Evolutionary conservation across 257 asterid genomes (phyloP), one percentile per base, ranked within the genome.

Genomic region (Pogostemon cablin): DNA sequence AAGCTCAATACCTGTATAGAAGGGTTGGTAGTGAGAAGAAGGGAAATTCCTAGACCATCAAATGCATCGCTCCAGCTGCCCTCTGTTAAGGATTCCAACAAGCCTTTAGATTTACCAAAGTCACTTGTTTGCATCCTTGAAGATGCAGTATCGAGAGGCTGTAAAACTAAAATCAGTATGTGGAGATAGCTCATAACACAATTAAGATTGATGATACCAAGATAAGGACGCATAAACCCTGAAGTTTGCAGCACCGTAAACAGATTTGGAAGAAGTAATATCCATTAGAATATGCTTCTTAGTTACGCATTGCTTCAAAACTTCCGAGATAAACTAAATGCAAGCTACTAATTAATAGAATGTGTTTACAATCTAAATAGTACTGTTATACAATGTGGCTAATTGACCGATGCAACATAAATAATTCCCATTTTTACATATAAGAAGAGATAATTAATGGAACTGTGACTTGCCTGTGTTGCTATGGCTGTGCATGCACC

Each of bases 141-240:
- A 62, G 98, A 76, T 75, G 91, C 96, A 62, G 98, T 93, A 81
- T 93, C 98, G 64, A 93, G 92, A 44, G 97, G 97, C 98, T 93
- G 92, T 52, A 67, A 68, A 73, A 72, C 68, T 79, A 80, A 47
- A 75, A 73, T 75, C 60, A 60, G 67, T 74, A 61, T 39, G 37
- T 55, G 61, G 77, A 43, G 76, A 54, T 17, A 80, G 68, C 40
- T 53, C 44, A 62, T 37, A 15, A 52, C 46, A 66, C 2, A 56
- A 52, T 57, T 49, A 68, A 62, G 38, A 67, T 39, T 2, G 15
- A 39, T 17, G 50, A 42, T 43, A 11, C 37, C 25, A 9, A 20
- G 48, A 71, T 61, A 53, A 41, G 61, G 53, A 64, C 43, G 54
- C 42, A 65, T 59, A 58, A 70, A 70, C n/a, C 70, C 42, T 57